Evolutionary conservation across 1,139 yeast species (phyloP).

Genomic region (Blastobotrys serpentis): DNA sequence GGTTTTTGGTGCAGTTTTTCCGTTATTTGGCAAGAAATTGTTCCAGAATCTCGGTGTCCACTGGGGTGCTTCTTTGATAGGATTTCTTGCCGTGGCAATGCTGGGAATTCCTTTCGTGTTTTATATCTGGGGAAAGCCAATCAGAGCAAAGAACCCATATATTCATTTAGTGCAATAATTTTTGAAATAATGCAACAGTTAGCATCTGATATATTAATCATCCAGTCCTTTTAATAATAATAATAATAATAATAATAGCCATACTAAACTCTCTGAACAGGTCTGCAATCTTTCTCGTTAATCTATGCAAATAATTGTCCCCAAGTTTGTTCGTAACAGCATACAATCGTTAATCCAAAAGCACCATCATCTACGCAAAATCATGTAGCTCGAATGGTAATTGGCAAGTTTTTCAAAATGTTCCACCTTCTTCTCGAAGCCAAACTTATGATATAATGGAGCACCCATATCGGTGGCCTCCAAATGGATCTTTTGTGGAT

Average conservation of each 20-base stretch:
- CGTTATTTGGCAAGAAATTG: slow-evolving; percentile 65
- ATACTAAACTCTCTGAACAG: too few species aligned
- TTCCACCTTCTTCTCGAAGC: background rate
- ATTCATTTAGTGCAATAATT: slow-evolving; percentile 25
- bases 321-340: too few species aligned
- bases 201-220: background rate
- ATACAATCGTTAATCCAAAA: too few species aligned
- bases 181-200: background rate
- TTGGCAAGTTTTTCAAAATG: background rate
- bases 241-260: too few species aligned
- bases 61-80: slow-evolving; percentile 65
- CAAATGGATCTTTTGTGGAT: slow-evolving; percentile 14
- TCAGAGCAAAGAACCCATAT: slow-evolving; percentile 58
- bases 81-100: slow-evolving; percentile 54
- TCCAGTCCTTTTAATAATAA: too few species aligned
- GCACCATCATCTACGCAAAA: background rate
- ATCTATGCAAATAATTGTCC: too few species aligned
- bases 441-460: slow-evolving; percentile 5
- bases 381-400: slow-evolving; percentile 5
- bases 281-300: too few species aligned
- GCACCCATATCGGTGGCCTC: slow-evolving; percentile 13
- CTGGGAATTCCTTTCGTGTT: slow-evolving; percentile 68
- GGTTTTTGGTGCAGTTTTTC: slow-evolving; percentile 70
- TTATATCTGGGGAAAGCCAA: slow-evolving; percentile 52
- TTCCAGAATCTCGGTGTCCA: slow-evolving; percentile 53